Evolutionary conservation across 176 grass and related monocot genomes (phyloP).

Genomic region (Carex scoparia): DNA sequence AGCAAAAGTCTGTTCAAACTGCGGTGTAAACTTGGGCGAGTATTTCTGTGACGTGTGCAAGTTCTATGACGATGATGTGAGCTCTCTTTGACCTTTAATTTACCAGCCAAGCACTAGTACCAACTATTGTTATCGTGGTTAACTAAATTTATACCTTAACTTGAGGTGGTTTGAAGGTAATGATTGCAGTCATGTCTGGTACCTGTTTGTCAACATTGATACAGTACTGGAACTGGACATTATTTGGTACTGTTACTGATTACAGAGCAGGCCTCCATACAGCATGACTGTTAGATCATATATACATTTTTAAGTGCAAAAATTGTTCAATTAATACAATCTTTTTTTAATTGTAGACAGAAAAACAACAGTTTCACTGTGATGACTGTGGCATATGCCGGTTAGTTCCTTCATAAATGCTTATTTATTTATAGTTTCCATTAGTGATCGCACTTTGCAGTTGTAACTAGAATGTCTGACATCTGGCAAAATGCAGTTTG

Average conservation of each 20-base stretch:
- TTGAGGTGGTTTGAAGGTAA: background rate
- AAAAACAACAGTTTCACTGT: conserved; percentile 87
- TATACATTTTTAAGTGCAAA: background rate
- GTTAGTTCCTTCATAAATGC: conserved; percentile 32
- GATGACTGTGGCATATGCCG: conserved; percentile 93
- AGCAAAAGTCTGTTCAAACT: conserved; percentile 71
- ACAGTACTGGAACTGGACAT: background rate
- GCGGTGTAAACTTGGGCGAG: conserved; percentile 95
- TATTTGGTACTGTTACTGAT: background rate
- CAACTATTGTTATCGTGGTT: background rate
- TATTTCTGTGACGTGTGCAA: conserved; percentile 92
- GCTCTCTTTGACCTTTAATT: conserved; percentile 22
- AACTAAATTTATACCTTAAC: background rate
- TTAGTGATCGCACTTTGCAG: background rate
- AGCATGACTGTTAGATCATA: background rate
- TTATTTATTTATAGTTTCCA: background rate
- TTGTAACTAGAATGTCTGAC: background rate
- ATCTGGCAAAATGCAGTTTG: background rate
- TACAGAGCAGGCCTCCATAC: background rate
- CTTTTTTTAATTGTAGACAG: conserved; percentile 34
- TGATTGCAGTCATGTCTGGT: background rate
- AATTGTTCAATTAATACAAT: background rate
- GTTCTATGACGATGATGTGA: conserved; percentile 95
- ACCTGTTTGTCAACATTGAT: background rate
- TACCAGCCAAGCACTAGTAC: background rate